Conservation (phyloP, 192 early-diverging fungal species). For the Blastocladiella britannica region DNA sequence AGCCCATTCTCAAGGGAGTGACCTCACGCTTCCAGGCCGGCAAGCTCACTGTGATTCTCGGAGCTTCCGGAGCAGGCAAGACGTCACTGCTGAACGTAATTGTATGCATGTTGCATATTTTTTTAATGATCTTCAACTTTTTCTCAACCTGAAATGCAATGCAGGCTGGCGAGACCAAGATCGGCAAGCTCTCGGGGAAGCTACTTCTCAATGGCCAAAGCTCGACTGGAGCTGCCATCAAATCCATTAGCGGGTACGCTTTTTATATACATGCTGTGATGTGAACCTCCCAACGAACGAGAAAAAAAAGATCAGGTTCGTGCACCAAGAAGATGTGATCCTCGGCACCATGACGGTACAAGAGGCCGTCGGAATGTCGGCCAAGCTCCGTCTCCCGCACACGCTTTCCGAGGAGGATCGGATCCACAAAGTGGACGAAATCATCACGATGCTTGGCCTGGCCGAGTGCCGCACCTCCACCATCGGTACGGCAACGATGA, state of each 20-base stretch:
- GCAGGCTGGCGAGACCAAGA: slow-evolving; percentile 29
- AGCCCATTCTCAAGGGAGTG: background rate
- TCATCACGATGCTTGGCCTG: slow-evolving; percentile 36
- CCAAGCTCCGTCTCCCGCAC: slow-evolving; percentile 28
- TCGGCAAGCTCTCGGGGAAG: slow-evolving; percentile 21
- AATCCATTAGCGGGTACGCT: too few species aligned
- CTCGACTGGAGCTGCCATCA: slow-evolving; percentile 24
- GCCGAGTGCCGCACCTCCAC: slow-evolving; percentile 45
- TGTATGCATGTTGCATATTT: too few species aligned
- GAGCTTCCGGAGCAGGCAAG: slow-evolving; percentile 40
- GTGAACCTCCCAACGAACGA: too few species aligned
- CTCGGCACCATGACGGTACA: slow-evolving; percentile 46
- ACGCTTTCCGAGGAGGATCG: slow-evolving; percentile 15
- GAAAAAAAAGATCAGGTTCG: slow-evolving; percentile 23
- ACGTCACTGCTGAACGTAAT: slow-evolving; percentile 40
- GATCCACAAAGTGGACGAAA: slow-evolving; percentile 22
- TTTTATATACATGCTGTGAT: too few species aligned
- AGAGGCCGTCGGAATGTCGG: slow-evolving; percentile 54
- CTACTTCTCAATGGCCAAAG: slow-evolving; percentile 34
- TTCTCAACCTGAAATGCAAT: too few species aligned
- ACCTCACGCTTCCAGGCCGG: background rate
- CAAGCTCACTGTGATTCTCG: slow-evolving; percentile 34
- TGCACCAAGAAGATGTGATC: slow-evolving; percentile 40
- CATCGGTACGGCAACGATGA: slow-evolving; percentile 33
- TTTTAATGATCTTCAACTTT: too few species aligned